Base-by-base conservation (phyloP, 257 asterid genomes). In the Linaria vulgaris region DNA sequence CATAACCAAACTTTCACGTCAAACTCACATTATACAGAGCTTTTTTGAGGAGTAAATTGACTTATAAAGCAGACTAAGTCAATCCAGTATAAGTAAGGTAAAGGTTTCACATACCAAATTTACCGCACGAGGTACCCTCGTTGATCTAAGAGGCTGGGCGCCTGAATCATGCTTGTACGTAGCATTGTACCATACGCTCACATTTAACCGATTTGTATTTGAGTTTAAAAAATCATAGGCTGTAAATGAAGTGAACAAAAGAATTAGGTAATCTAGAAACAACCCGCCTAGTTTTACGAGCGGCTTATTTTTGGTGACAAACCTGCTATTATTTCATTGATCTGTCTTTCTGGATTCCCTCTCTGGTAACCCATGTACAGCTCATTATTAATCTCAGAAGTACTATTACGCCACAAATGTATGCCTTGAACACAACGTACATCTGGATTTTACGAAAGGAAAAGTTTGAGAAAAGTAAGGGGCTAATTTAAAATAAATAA, bases 81-180 rank as follows among this genome's bases (percentile, higher is more conserved):
- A 56, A 46, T 41, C 66, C 71, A 53, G 23, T 56, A 70, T 54
- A 43, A 22, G 13, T n/a, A 60, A 56, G 72, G 51, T 44, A 45
- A 69, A 63, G 17, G 55, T 25, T 73, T 67, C 6, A 63, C 55
- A 70, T 85, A 94, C 99, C 97, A 94, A 71, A 80, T 94, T 94
- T 64, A 94, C 82, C 19, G 97, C 81, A 38, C 99, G 95, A 74
- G 97, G 94, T 73, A 94, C 97, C 76, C 99, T 83, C n/a, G 81
- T 75, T 75, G 84, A 80, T 55, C 79, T 77, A 70, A 82, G 46
- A 69, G 99, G 90, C 61, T 39, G 72, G 66, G 43, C 56, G 38
- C 87, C 87, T 16, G 90, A 47, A 73, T 84, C 91, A 71, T 87
- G 81, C 81, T 77, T 90, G 70, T 83, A 85, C 31, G 97, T 87